Evolutionary conservation across 257 asterid species (phyloP).

Genomic region (Dorcoceras hygrometricum): DNA sequence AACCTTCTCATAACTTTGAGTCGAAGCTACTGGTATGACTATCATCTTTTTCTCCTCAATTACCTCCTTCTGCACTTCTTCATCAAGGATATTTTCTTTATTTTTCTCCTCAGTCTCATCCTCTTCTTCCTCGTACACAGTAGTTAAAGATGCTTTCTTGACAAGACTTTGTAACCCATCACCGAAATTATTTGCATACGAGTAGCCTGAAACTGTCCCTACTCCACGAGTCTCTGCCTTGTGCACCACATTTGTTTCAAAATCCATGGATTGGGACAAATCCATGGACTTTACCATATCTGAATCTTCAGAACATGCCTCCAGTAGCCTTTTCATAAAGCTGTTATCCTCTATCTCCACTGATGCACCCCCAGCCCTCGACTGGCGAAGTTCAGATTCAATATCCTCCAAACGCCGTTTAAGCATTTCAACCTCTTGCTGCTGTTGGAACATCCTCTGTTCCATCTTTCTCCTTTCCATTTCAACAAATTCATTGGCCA

Average conservation of each 20-base stretch:
- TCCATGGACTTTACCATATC: conserved; percentile 99
- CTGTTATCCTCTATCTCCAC: conserved; percentile 53
- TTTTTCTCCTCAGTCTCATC: conserved; percentile 52
- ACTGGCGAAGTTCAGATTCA: conserved; percentile 50
- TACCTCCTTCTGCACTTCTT: conserved; percentile 69
- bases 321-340: conserved; percentile 61
- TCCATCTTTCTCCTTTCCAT: not conserved
- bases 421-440: conserved; percentile 43
- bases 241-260: conserved; percentile 40
- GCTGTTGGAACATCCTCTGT: not conserved
- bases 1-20: conserved; percentile 17
- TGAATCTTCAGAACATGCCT: conserved; percentile 51
- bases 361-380: conserved; percentile 46
- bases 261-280: conserved; percentile 64
- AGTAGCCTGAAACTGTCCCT: conserved; percentile 26
- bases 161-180: conserved; percentile 38
- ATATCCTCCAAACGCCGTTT: conserved; percentile 72
- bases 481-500: conserved; percentile 42
- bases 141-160: conserved; percentile 53
- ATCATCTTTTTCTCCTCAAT: conserved; percentile 45
- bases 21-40: conserved; percentile 31
- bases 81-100: conserved; percentile 37
- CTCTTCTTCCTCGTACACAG: conserved; percentile 84
- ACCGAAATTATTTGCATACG: conserved; percentile 28
- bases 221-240: conserved; percentile 31